Base-by-base conservation (phyloP, 192 early-diverging fungal genomes). In the Pecoramyces ruminantium region DNA sequence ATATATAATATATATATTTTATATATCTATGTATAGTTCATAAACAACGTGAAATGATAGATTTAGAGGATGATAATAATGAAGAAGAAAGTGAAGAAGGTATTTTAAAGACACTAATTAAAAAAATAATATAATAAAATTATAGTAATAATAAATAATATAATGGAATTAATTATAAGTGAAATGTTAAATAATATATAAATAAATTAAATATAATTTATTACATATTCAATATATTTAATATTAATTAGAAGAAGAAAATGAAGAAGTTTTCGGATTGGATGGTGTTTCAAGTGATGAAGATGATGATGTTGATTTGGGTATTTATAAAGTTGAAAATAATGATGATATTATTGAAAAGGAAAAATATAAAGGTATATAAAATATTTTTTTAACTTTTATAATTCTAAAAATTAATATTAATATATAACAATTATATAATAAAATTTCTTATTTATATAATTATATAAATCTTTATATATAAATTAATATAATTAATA, bases 221-320 rank as follows among this genome's bases (percentile, higher is more conserved):
- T n/a, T n/a, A n/a, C n/a, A n/a, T n/a, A n/a, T n/a, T n/a, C n/a
- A n/a, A n/a, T n/a, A n/a, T n/a, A n/a, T 34, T 34, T 34, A 34
- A 34, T 6, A 6, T 3, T 6, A 34, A 34, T 34, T 42, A 89
- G 87, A 89, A 51, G 88, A 90, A n/a, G 92, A 89, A 15, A 93
- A 95, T 81, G 86, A 93, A 78, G 93, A 96, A 84, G 92, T 95
- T 6, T 88, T 93, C 81, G 92, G 91, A 34, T 84, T 95, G n/a
- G 89, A 89, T 18, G 88, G 85, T 4, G 83, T 81, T n/a, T 78
- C 38, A 29, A n/a, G 82, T 28, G 83, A 83, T 38, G 80, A 83
- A 39, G 38, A 51, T 67, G 83, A 83, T 17, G 79, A 83, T 8
- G 34, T 13, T 21, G 42, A 51, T 51, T 51, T 51, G 6, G 42